Evolutionary conservation across 371 early-diverging fungal genomes (phyloP).

Genomic region (Funneliformis caledonium): DNA sequence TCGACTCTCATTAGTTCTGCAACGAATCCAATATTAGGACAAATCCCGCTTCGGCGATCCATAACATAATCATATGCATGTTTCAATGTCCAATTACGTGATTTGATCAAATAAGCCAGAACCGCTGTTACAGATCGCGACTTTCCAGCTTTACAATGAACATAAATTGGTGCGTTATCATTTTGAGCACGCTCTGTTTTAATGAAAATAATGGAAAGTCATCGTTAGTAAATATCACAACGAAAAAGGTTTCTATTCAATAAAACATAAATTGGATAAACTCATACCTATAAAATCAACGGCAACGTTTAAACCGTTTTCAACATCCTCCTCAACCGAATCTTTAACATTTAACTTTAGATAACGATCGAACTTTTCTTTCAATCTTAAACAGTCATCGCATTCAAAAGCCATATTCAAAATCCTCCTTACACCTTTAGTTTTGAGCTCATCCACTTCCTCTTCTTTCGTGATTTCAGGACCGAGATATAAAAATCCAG

Average conservation of each 20-base stretch:
- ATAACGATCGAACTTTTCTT: constrained; percentile 51
- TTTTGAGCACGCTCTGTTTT: constrained; percentile 21
- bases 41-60: constrained; percentile 70
- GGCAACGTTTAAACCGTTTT: constrained; percentile 60
- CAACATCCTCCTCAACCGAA: constrained; percentile 67
- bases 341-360: constrained; percentile 65
- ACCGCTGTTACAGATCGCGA: constrained; percentile 83
- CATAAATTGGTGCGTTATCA: constrained; percentile 61
- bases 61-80: constrained; percentile 78
- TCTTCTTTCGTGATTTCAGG: constrained; percentile 61
- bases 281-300: constrained; percentile 65
- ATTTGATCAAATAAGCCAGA: constrained; percentile 72
- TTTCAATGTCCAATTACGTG: constrained; percentile 70
- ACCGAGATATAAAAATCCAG: constrained; percentile 63
- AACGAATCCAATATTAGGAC: constrained; percentile 88
- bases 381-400: constrained; percentile 55
- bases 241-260: neutral
- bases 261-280: neutral
- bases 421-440: constrained; percentile 55
- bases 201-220: neutral
- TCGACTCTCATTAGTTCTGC: constrained; percentile 77
- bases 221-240: neutral
- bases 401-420: constrained; percentile 72
- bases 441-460: constrained; percentile 56
- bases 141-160: constrained; percentile 87